Percentiles rank a stretch among this genome's conserved stretches.
phyloP scores from a whole-genome alignment of 768 basidiomycete genomes.

The Russula olivacea region DNA sequence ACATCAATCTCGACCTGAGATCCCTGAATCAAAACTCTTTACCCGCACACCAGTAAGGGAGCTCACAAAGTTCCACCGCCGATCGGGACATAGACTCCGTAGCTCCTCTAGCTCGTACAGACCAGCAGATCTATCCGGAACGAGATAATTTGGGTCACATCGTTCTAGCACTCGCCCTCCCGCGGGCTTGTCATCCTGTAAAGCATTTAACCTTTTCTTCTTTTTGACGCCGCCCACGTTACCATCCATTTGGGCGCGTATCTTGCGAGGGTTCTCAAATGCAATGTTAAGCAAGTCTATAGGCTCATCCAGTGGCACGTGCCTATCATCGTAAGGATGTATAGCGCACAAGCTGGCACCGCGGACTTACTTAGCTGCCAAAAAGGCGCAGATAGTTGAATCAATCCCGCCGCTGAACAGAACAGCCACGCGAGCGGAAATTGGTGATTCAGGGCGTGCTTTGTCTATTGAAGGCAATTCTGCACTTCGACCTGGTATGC shows the following conservation, averaged over 20 bases:
- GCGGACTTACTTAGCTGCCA: conserved; percentile 63
- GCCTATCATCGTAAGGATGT: conserved; percentile 38
- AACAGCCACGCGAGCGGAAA: conserved; percentile 54
- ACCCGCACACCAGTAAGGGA: neutral
- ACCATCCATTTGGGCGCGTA: conserved; percentile 43
- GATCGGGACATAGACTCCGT: conserved; percentile 61
- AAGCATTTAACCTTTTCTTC: conserved; percentile 34
- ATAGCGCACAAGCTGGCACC: neutral
- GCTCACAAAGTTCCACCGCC: conserved; percentile 83
- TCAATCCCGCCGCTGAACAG: conserved; percentile 97
- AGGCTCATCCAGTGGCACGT: conserved; percentile 68
- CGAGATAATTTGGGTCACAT: conserved; percentile 48
- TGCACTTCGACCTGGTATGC: conserved; percentile 49
- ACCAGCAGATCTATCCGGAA: conserved; percentile 86
- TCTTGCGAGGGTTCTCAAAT: conserved; percentile 90
- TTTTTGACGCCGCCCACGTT: conserved; percentile 43
- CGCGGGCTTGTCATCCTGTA: neutral
- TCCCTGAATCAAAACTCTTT: conserved; percentile 13
- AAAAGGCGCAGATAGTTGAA: conserved; percentile 73
- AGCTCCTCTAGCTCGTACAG: conserved; percentile 74
- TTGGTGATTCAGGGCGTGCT: conserved; percentile 20
- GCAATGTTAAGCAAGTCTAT: conserved; percentile 92
- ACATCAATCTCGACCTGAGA: conserved; percentile 79
- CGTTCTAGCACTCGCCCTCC: neutral
- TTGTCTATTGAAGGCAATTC: conserved; percentile 29